Base-by-base conservation (phyloP, 129 eudicot species). In the Centella asiatica region DNA sequence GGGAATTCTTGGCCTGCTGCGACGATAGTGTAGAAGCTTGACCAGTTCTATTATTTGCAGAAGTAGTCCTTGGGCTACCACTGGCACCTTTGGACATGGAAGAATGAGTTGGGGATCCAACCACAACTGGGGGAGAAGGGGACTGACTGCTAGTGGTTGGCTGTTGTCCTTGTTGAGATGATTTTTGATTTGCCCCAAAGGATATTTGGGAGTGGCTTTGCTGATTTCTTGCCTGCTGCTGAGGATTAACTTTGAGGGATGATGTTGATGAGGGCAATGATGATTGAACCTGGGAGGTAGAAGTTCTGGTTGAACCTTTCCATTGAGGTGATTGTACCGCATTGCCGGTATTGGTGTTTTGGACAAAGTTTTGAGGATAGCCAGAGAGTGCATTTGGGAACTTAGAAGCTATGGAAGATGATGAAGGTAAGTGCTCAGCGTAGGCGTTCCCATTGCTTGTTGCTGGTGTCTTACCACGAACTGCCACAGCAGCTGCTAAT, bases 91-190 rank as follows among this genome's bases (percentile, higher is more conserved):
- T 86, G 11, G 97, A 90, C 23, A 90, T 61, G 0, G 95, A 81
- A 4, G 97, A 86, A 31, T 79, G 81, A 24, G 99, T 85, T 24
- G 99, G 99, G 48, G 99, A 92, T 6, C 89, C 88, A 0, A 82
- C 96, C 55, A 82, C 37, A 84, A 84, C 76, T 5, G 95, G 95
- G 0, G 95, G 75, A 26, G 95, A 81, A 29, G 90, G 74, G 24
- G 71, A 49, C 75, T 77, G 89, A 59, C 68, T 77, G 48, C 71
- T 64, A 68, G 54, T 82, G 10, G 78, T 71, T 15, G 78, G 74
- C 57, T 71, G 85, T 52, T 80, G 85, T 44, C 72, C 73, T 23
- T 80, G 88, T 28, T 77, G 4, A 4, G 85, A 74, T 4, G 78
- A 52, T 64, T 87, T 86, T 66, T 79, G 89, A 63, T 66, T 81